Base-by-base conservation (phyloP, 129 eudicot genomes). In the Pittosporum tobira region DNA sequence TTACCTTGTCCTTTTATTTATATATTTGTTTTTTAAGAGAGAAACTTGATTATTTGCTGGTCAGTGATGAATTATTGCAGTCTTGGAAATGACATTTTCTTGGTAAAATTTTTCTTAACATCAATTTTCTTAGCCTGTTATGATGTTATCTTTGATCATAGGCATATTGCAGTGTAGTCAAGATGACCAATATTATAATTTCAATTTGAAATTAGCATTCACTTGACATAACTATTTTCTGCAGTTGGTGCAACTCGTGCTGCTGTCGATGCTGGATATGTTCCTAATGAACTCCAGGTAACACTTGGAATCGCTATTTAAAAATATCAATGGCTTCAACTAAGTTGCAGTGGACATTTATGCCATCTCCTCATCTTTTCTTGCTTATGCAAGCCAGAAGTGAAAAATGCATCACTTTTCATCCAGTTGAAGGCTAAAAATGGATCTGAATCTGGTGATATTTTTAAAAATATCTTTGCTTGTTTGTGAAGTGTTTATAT, bases 231-330 rank as follows among this genome's bases (percentile, higher is more conserved):
- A 18, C n/a, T 61, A 1, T 59, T 18, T 27, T 70, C 45, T 56
- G 51, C 34, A 91, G 98, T 91, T 76, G 98, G 98, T 53, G 98
- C 98, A 49, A 91, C 96, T 63, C 90, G 98, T 76, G 98, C 98
- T 65, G 96, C 98, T 68, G 98, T 91, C 34, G 98, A 91, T 76
- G 96, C 96, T 5, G 96, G 96, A 61, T 91, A 70, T 46, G 96
- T 91, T 68, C 94, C 94, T 6, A 91, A 91, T 64, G 98, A 86
- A 23, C 88, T 90, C 38, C 98, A 90, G 98, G 98, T 90, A 70
- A 71, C 60, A 18, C 62, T 24, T 44, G 13, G 19, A 47, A 1
- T 16, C 52, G 47, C 3, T 51, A 40, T 46, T 59, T 36, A 18
- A 27, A 43, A 25, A 12, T 50, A 31, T 9, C 42, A 18, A 7